Percentiles rank a stretch among this genome's conserved stretches.
Evolutionary conservation across 1,139 yeast species (phyloP).

Genomic region (Scheffersomyces insectosa): DNA sequence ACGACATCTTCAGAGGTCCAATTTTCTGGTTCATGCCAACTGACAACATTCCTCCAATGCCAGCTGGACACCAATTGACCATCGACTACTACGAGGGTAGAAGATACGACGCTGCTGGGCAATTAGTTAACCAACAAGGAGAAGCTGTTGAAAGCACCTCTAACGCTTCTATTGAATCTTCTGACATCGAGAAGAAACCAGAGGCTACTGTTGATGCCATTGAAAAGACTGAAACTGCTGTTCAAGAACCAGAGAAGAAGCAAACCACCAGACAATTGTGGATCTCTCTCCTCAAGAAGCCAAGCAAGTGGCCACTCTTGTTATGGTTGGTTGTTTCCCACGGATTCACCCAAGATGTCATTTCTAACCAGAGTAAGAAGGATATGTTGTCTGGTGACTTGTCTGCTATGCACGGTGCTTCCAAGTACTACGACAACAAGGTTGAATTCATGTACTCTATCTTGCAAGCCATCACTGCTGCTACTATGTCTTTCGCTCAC

Average conservation of each 20-base stretch:
- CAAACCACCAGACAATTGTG: constrained; percentile 43
- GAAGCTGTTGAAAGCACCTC: constrained; percentile 6
- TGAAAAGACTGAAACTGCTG: constrained; percentile 9
- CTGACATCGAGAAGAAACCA: constrained; percentile 12
- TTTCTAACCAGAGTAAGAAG: constrained; percentile 45
- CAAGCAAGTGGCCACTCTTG: constrained; percentile 55
- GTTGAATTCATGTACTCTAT: constrained; percentile 70
- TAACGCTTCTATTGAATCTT: constrained; percentile 3
- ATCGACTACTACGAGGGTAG: constrained; percentile 69
- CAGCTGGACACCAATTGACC: constrained; percentile 55
- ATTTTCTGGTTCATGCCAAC: constrained; percentile 53
- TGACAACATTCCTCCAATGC: constrained; percentile 66
- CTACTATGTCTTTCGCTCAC: constrained; percentile 81
- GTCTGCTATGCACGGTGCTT: constrained; percentile 51
- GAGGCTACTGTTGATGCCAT: constrained; percentile 4
- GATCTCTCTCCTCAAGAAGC: constrained; percentile 44
- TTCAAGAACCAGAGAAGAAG: constrained; percentile 18
- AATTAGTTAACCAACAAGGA: constrained; percentile 17
- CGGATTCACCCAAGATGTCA: constrained; percentile 68
- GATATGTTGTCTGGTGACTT: constrained; percentile 44
- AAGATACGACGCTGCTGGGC: constrained; percentile 35
- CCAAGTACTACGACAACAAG: constrained; percentile 71
- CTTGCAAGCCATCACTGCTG: constrained; percentile 72
- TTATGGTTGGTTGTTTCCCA: constrained; percentile 52
- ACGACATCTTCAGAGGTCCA: constrained; percentile 61